Base-by-base conservation (phyloP, 2,329 filamentous ascomycete genomes). In the Stromatinia cepivora region DNA sequence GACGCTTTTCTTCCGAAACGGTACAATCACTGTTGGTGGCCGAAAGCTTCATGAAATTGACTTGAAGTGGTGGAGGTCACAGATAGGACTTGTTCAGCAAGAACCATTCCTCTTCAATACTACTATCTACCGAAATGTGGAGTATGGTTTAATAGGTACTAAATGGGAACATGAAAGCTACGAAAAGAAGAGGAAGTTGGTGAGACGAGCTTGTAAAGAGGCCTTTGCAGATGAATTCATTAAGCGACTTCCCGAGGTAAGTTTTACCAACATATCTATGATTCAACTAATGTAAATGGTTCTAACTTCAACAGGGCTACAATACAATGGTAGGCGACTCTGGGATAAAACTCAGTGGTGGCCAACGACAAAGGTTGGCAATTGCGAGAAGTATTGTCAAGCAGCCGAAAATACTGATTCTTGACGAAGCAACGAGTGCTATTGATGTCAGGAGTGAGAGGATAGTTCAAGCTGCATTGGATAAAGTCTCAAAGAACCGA, bases 401-500 rank as follows among this genome's bases (percentile, higher is more conserved):
- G 8, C 81, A 88, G 45, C 87, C 87, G 0, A 81, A 81, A 64
- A 84, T 89, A 22, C 79, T 89, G 4, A 81, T 89, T 13, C 80
- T 89, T 3, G 87, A 89, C 56, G 87, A 89, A 74, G 87, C 87
- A 4, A 89, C 87, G 1, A 83, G 86, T 0, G 83, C 86, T 1
- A 79, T 97, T 25, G 93, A 97, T 78, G 92, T 92, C 0, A 91
- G 94, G 73, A 97, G 93, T 0, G 93, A 97, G 79, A 91, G 94
- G 78, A 90, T 94, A 77, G 97, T 97, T 70, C 93, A 97, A 79
- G 86, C 89, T 67, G 93, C 94, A 34, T 86, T 98, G 34, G 89
- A 90, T 67, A 92, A 87, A n/a, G 87, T 97, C 58, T 91, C 92
- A 13, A 85, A 89, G 73, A 93, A 92, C 59, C 91, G 94, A 56